Conservation (phyloP, 441 rosid species). For the Arabidopsis hybrid region DNA sequence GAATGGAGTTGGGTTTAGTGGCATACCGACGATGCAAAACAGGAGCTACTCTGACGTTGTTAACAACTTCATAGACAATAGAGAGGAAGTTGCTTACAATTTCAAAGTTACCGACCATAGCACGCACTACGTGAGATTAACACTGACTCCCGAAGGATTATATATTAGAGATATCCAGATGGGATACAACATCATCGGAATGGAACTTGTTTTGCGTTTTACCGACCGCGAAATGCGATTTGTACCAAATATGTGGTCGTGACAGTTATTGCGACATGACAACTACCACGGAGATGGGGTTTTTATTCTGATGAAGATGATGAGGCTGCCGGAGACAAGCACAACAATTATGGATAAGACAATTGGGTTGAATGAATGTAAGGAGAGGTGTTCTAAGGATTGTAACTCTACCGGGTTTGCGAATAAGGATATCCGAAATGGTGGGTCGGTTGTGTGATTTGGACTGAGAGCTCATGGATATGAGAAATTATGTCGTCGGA, state of each 20-base stretch:
- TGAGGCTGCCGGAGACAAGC: conserved; percentile 69
- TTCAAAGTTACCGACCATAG: conserved; percentile 40
- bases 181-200: conserved; percentile 39
- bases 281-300: conserved; percentile 53
- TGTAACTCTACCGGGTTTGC: conserved; percentile 79
- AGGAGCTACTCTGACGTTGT: conserved; percentile 28
- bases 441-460: conserved; percentile 65
- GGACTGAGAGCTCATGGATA: conserved; percentile 57
- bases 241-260: conserved; percentile 58
- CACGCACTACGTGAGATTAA: conserved; percentile 49
- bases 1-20: conserved; percentile 73
- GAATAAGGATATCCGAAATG: conserved; percentile 50
- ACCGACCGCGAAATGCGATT: conserved; percentile 69
- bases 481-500: conserved; percentile 44
- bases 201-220: conserved; percentile 70
- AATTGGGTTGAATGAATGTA: conserved; percentile 60
- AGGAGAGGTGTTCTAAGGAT: conserved; percentile 47
- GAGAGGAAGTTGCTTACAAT: conserved; percentile 55
- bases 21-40: conserved; percentile 75
- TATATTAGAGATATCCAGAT: conserved; percentile 51
- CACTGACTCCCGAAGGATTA: conserved; percentile 49
- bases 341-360: conserved; percentile 45
- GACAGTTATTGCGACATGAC: conserved; percentile 67
- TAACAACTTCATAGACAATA: conserved; percentile 46
- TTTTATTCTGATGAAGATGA: conserved; percentile 43